Base-by-base conservation (phyloP, 1,284 basidiomycete species). In the Cystobasidium slooffiae region DNA sequence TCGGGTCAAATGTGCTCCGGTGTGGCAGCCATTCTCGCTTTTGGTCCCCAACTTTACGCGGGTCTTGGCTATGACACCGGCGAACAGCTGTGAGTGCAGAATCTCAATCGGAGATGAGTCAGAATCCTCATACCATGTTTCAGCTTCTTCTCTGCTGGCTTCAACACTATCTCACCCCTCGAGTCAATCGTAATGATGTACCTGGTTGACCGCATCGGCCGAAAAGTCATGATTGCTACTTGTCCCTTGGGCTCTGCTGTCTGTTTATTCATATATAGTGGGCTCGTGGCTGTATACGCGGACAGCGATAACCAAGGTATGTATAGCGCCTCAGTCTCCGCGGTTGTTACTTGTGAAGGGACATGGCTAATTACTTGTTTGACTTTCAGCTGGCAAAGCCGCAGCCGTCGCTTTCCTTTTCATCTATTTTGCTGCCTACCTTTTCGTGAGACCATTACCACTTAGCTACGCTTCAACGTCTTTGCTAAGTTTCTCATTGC, bases 151-250 rank as follows among this genome's bases (percentile, higher is more conserved):
- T 53, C 51, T 20, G 51, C 51, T 22, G 51, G 51, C 18, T 53
- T 53, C 51, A 53, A 53, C n/a, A 53, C 51, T 53, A 53, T 53
- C 18, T 53, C 51, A 6, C 51, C 51, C 22, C 51, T 53, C 18
- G 51, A 53, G n/a, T 53, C 51, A 6, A 7, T 53, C n/a, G 18
- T 53, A 7, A 53, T 53, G 51, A 53, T 53, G 51, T 53, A 53
- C 51, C 51, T 53, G 6, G 18, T 14, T 22, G 51, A 53, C n/a
- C 18, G 22, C 7, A 53, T 53, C n/a, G 51, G 51, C 8, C 18
- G 51, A 53, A 53, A 53, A 22, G 51, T 53, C 51, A 53, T 53
- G 51, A 53, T 53, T n/a, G 51, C 51, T 53, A 53, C 51, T n/a
- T 53, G 51, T 20, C 51, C 51, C 7, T 22, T 53, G 7, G 51